Evolutionary conservation across 169 alveolate species (phyloP).

Genomic region (Theileria orientalis): DNA sequence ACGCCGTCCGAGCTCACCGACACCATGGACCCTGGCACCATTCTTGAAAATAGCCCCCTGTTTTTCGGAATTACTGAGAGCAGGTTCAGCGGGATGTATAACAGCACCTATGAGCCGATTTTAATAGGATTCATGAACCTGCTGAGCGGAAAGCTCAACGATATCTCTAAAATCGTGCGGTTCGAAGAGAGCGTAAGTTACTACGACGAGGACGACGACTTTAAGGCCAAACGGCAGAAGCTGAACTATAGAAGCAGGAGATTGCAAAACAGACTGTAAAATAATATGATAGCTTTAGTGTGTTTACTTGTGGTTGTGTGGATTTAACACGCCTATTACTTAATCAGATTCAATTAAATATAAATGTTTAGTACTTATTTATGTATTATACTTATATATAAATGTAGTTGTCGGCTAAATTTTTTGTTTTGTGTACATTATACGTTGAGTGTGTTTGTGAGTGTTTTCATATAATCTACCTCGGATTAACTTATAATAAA

Average conservation of each 20-base stretch:
- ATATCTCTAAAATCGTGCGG: constrained; percentile 11
- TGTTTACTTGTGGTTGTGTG: no score
- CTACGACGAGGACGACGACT: constrained; percentile 2
- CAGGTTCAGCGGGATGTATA: constrained; percentile 43
- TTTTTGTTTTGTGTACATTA: no score
- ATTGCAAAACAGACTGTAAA: neutral
- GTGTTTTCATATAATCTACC: no score
- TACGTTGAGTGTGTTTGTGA: no score
- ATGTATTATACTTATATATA: no score
- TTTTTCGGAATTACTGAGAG: constrained; percentile 57
- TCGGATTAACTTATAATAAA: no score
- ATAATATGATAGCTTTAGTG: no score
- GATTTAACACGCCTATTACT: no score
- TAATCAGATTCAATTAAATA: no score
- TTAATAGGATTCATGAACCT: constrained; percentile 23
- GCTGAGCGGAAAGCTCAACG: neutral
- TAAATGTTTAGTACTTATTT: no score
- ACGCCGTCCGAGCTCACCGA: no score
- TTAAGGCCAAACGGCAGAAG: neutral
- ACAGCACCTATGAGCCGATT: constrained; percentile 31
- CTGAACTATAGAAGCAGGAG: neutral
- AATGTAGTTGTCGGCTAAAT: no score
- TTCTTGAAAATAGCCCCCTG: neutral
- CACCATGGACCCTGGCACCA: neutral
- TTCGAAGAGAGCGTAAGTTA: constrained; percentile 1